phyloP scores from a whole-genome alignment of 2,329 filamentous ascomycete species.

The Scorias spongiosa region DNA sequence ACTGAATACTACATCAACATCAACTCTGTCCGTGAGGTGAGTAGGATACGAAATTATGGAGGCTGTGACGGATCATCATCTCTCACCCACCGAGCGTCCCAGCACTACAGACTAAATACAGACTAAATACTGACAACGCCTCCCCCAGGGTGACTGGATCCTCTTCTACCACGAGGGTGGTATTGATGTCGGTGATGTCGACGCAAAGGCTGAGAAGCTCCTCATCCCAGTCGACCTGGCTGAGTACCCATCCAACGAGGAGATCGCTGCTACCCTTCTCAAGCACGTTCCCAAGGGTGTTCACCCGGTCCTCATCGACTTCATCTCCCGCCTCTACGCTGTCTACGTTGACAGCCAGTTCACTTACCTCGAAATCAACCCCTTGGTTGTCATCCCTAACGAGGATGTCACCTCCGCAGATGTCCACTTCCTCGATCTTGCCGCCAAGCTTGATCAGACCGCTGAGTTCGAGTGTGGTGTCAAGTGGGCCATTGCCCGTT shows the following conservation, averaged over 20 bases:
- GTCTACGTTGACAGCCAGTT: slow-evolving; percentile 99
- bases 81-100: no score
- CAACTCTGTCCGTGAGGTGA: slow-evolving; percentile 97
- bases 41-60: slow-evolving; percentile 24
- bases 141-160: slow-evolving; percentile 84
- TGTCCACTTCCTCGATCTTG: slow-evolving; percentile 95
- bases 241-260: slow-evolving; percentile 89
- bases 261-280: slow-evolving; percentile 71
- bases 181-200: slow-evolving; percentile 98
- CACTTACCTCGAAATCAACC: slow-evolving; percentile 99
- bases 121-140: not conserved
- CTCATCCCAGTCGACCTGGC: slow-evolving; percentile 90
- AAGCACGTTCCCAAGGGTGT: slow-evolving; percentile 89
- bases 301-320: slow-evolving; percentile 97
- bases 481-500: slow-evolving; percentile 95
- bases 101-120: not conserved
- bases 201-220: slow-evolving; percentile 97
- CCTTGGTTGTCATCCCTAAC: slow-evolving; percentile 93
- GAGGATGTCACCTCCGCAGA: slow-evolving; percentile 78
- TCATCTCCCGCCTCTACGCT: slow-evolving; percentile 94
- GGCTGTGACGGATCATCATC: no score
- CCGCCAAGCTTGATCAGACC: slow-evolving; percentile 97
- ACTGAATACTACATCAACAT: slow-evolving; percentile 99
- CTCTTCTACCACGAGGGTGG: slow-evolving; percentile 99
- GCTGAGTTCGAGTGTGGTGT: slow-evolving; percentile 98